Base-by-base conservation (phyloP, 306 rosid species). In the Vigna hirtella region DNA sequence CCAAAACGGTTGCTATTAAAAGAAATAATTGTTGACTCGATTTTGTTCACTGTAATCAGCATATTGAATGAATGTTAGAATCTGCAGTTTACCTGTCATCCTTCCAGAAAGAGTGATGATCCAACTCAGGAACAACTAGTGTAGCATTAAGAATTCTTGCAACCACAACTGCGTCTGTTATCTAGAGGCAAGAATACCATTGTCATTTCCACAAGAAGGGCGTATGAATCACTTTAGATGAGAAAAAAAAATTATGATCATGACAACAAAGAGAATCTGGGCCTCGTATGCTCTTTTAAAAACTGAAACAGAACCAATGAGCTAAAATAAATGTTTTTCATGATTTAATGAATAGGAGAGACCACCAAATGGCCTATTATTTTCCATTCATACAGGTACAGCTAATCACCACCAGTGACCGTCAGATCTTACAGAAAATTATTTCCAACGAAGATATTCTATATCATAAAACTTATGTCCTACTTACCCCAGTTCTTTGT, bases 71-170 rank as follows among this genome's bases (percentile, higher is more conserved):
- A 18, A 24, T 34, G 59, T 69, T 57, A 66, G 77, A 38, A 73
- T 69, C 49, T 34, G 47, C 28, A 26, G 72, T 61, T 66, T 77
- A 93, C 99, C 99, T 96, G 76, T 88, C 93, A 76, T 96, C 99
- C 81, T 91, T 93, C 99, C 99, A 96, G 67, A 84, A 96, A 17
- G 99, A 96, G 67, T 86, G 85, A 78, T 91, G 99, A 87, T 96
- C 99, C 87, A 96, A 86, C 87, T 93, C 93, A 61, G 99, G 99
- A 59, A 96, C 88, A 80, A 96, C 98, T 36, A 96, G 87, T 1
- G 99, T 96, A 59, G 99, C 99, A 80, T 96, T 96, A 66, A 96
- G 96, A 85, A 96, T 93, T 53, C 99, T 89, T 13, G 99, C 99
- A 80, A 89, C 96, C 24, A 93, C 91, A 45, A 96, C 99, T 10